These are phyloP conservation scores for Hondaea fermentalgiana DNA, from an alignment of 108 stramenopile species.

Conservation along the genomic window DNA sequence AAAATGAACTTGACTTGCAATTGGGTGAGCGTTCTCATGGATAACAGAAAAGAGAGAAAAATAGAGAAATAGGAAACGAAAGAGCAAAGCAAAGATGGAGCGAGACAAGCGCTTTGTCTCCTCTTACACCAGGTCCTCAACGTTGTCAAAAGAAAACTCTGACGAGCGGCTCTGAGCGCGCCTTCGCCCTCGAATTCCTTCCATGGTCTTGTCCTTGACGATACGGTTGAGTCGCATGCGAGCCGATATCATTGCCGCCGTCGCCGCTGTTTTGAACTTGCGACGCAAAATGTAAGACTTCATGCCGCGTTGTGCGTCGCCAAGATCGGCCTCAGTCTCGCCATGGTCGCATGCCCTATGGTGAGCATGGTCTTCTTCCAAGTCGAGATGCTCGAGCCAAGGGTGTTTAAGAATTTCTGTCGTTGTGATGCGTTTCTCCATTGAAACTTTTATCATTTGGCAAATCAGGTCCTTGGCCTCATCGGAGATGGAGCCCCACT, in stretches of 20 bases:
- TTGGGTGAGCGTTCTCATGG: too few relatives aligned
- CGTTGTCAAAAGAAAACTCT: too few relatives aligned
- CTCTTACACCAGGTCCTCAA: too few relatives aligned
- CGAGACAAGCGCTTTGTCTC: too few relatives aligned
- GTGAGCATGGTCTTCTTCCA: background rate
- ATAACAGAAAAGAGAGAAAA: too few relatives aligned
- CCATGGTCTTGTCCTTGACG: background rate
- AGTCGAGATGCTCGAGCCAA: conserved; percentile 11
- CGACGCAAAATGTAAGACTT: background rate
- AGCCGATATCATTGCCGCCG: background rate
- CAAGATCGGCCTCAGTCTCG: background rate
- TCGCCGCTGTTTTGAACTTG: conserved; percentile 19
- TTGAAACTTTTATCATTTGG: background rate
- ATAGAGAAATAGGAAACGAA: too few relatives aligned
- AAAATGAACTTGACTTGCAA: too few relatives aligned
- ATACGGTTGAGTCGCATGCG: background rate
- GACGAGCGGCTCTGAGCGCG: too few relatives aligned
- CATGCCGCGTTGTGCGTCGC: background rate
- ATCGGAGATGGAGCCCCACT: conserved; percentile 18
- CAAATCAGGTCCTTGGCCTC: conserved; percentile 32
- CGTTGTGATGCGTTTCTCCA: conserved; percentile 1
- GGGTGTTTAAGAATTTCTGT: conserved; percentile 26
- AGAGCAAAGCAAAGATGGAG: too few relatives aligned
- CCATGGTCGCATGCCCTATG: background rate
- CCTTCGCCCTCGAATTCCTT: background rate